Percentiles rank a stretch among this genome's conserved stretches.
phyloP scores from a whole-genome alignment of 2,329 filamentous ascomycete genomes.

The Cladosporium sp. region DNA sequence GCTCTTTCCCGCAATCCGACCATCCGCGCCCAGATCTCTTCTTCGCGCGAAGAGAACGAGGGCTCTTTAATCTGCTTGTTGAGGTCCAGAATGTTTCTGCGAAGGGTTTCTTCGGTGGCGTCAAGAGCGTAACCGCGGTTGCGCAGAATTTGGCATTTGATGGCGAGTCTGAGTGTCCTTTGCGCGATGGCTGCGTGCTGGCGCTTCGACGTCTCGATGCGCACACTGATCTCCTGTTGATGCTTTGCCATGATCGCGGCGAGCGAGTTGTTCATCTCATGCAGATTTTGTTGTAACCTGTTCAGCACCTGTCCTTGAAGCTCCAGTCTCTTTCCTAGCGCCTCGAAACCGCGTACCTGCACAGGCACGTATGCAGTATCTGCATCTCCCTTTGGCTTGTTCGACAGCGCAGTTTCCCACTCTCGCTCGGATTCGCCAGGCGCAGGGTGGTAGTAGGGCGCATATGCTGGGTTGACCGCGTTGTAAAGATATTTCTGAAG shows the following conservation, averaged over 20 bases:
- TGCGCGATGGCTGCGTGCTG: constrained; percentile 70
- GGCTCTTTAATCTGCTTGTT: constrained; percentile 71
- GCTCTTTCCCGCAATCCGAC: constrained; percentile 70
- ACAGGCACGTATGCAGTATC: constrained; percentile 69
- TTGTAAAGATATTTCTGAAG: constrained; percentile 89
- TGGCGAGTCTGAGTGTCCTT: constrained; percentile 69
- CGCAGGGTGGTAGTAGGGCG: constrained; percentile 71
- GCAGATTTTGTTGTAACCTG: constrained; percentile 66
- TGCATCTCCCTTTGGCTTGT: constrained; percentile 59
- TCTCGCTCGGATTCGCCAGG: constrained; percentile 68
- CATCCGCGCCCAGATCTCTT: constrained; percentile 81
- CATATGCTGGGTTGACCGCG: constrained; percentile 67
- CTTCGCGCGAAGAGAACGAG: constrained; percentile 67
- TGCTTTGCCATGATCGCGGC: constrained; percentile 70
- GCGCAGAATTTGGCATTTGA: constrained; percentile 73
- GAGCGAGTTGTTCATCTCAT: constrained; percentile 74
- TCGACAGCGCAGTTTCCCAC: constrained; percentile 79
- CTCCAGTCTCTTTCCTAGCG: constrained; percentile 67
- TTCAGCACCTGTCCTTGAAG: constrained; percentile 67
- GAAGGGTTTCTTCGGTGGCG: constrained; percentile 72
- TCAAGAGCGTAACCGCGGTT: constrained; percentile 79
- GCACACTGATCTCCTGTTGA: constrained; percentile 70
- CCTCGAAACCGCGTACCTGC: constrained; percentile 68
- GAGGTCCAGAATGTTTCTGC: constrained; percentile 64
- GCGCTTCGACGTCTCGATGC: constrained; percentile 67